Base-by-base conservation (phyloP, 2,329 filamentous ascomycete species). In the Fusarium hostae region DNA sequence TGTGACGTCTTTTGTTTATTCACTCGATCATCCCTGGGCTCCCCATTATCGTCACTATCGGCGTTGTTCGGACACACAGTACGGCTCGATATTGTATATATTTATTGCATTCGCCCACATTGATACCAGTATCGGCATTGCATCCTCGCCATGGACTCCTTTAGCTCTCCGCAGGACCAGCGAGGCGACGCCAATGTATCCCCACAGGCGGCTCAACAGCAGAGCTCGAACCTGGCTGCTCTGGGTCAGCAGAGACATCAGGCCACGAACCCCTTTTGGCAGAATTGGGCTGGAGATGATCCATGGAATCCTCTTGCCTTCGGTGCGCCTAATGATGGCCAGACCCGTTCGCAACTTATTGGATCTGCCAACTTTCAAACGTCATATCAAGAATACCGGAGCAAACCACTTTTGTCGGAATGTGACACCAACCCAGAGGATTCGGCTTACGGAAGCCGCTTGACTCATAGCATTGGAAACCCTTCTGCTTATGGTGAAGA, bases 401-500 rank as follows among this genome's bases (percentile, higher is more conserved):
- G 59, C 62, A 69, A 71, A 9, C 64, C 63, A 15, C 72, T 80
- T 35, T 76, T 81, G 11, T 86, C 84, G 9, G 84, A 85, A 48
- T 81, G 80, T 65, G 80, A 80, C 50, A 84, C 81, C 7, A 56
- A 78, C 45, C 74, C 80, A 13, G 78, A 81, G 5, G 85, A 87
- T 71, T 87, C 86, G 15, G 84, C 84, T 26, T 87, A 87, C 68
- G 84, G 83, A 55, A 81, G 80, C 60, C 72, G 75, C 26, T 69
- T 81, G 9, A 82, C 81, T 28, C 82, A 78, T 30, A 86, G 85
- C 68, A 79, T 83, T 55, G 81, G 81, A 11, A 84, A 83, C 44
- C 78, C 77, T 20, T 87, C 86, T 2, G 75, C 82, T 41, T 83
- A 81, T 67, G 84, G 81, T 4, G 85, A 86, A 20, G 84, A 86